These are phyloP conservation scores for Tripterygium wilfordii DNA, from an alignment of 177 flowering plant species.

Conservation along the genomic window DNA sequence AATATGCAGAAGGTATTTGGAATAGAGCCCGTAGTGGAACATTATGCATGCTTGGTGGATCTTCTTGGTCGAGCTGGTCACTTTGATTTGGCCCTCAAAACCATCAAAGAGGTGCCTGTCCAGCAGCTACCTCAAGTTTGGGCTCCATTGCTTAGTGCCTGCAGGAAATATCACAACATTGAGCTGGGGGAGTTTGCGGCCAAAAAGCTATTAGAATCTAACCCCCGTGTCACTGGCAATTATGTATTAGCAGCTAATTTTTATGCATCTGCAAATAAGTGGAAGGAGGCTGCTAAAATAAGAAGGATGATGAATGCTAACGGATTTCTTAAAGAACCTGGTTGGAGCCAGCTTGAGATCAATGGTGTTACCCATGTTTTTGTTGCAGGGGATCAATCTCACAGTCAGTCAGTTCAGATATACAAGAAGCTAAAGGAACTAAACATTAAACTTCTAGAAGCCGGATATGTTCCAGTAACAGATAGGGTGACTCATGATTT, in stretches of 20 bases:
- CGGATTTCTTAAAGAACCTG: constrained; percentile 34
- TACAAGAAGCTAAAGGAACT: constrained; percentile 8
- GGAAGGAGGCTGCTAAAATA: constrained; percentile 28
- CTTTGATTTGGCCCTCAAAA: constrained; percentile 24
- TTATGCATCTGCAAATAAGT: constrained; percentile 27
- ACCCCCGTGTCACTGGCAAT: constrained; percentile 18
- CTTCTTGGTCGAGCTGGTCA: constrained; percentile 36
- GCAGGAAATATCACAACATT: constrained; percentile 21
- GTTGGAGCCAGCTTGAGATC: constrained; percentile 33
- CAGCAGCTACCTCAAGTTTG: constrained; percentile 15
- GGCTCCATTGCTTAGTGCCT: constrained; percentile 40
- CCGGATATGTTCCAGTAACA: constrained; percentile 15
- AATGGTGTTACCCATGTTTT: constrained; percentile 15
- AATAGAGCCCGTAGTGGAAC: constrained; percentile 29
- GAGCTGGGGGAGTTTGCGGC: constrained; percentile 29
- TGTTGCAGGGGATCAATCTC: constrained; percentile 17
- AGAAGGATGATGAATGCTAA: constrained; percentile 21
- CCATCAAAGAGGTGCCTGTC: constrained; percentile 26
- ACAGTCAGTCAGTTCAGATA: constrained; percentile 13
- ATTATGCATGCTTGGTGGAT: constrained; percentile 30
- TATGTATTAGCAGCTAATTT: constrained; percentile 25
- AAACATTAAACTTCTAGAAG: constrained; percentile 12
- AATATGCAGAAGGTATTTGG: constrained; percentile 27
- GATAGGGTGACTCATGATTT: constrained; percentile 17
- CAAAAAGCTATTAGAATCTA: constrained; percentile 14